Conservation (phyloP, 1,139 yeast genomes). For the Blastobotrys buckinghamii region DNA sequence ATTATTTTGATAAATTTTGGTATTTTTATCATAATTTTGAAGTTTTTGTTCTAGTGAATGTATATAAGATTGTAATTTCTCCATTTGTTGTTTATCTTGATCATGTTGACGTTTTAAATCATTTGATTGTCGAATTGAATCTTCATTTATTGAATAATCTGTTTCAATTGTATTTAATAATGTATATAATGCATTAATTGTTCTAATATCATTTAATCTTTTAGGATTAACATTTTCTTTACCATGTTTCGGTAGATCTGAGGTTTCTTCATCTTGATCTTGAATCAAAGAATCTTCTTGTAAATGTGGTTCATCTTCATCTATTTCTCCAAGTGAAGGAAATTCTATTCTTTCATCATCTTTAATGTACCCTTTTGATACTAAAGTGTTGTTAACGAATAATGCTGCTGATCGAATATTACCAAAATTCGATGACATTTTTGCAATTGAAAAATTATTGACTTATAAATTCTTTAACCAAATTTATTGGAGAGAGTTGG, state of each 20-base stretch:
- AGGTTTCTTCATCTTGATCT: neutral
- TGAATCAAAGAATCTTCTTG: neutral
- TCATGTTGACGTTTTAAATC: conserved; percentile 19
- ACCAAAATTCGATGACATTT: conserved; percentile 11
- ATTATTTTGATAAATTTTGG: conserved; percentile 13
- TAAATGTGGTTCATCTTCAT: conserved; percentile 1
- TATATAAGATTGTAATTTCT: conserved; percentile 11
- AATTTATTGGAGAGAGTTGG: too few relatives aligned
- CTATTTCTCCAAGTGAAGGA: conserved; percentile 6
- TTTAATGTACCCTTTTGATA: conserved; percentile 25
- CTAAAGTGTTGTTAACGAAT: conserved; percentile 25
- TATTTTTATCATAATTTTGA: neutral
- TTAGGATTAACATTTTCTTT: neutral
- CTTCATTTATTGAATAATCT: conserved; percentile 19
- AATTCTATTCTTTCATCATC: conserved; percentile 24
- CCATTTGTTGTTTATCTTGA: conserved; percentile 14
- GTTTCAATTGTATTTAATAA: conserved; percentile 25
- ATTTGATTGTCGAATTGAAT: neutral
- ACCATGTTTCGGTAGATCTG: too few relatives aligned
- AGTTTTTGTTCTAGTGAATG: conserved; percentile 18
- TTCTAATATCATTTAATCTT: conserved; percentile 21
- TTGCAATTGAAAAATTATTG: neutral
- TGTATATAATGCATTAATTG: conserved; percentile 26
- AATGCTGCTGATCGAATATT: conserved; percentile 25
- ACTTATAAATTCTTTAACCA: too few relatives aligned